Conservation (phyloP, 441 rosid species). For the Erysimum cheiri region DNA sequence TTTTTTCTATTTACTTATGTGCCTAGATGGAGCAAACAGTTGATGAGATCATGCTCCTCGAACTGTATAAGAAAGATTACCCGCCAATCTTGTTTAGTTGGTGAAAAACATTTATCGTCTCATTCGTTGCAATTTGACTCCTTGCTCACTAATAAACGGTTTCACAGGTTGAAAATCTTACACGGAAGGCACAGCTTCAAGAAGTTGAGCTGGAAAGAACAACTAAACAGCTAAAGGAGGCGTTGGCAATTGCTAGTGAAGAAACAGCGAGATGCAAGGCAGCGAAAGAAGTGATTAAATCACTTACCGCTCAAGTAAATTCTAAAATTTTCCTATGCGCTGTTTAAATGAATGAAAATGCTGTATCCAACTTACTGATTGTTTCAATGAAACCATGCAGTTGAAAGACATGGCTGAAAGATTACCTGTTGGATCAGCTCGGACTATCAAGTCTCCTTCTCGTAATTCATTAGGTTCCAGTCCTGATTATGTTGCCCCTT, state of each 20-base stretch:
- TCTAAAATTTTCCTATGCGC: background rate
- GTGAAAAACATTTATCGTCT: constrained; percentile 7
- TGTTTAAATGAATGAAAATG: background rate
- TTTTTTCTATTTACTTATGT: background rate
- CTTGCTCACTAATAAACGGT: constrained; percentile 27
- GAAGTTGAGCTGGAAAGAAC: constrained; percentile 91
- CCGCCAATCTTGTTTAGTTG: background rate
- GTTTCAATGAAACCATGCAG: constrained; percentile 49
- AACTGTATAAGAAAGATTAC: background rate
- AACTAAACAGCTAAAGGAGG: constrained; percentile 88
- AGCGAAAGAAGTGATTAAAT: constrained; percentile 96
- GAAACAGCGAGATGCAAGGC: constrained; percentile 97
- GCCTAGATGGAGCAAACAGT: background rate
- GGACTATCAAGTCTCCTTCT: constrained; percentile 66
- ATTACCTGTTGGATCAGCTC: constrained; percentile 72
- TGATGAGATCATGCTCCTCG: background rate
- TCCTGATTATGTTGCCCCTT: constrained; percentile 56
- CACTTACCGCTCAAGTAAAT: constrained; percentile 90
- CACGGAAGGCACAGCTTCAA: constrained; percentile 80
- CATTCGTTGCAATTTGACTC: constrained; percentile 5
- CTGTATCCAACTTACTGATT: constrained; percentile 12
- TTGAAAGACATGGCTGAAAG: constrained; percentile 93
- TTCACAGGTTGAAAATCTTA: constrained; percentile 82
- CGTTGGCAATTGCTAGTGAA: constrained; percentile 82
- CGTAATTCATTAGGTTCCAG: constrained; percentile 61